A percentile compares a stretch with the other conserved stretches of the same genome.
Conservation (phyloP, 2,329 filamentous ascomycete genomes). For the Rhynchosporium graminicola region DNA sequence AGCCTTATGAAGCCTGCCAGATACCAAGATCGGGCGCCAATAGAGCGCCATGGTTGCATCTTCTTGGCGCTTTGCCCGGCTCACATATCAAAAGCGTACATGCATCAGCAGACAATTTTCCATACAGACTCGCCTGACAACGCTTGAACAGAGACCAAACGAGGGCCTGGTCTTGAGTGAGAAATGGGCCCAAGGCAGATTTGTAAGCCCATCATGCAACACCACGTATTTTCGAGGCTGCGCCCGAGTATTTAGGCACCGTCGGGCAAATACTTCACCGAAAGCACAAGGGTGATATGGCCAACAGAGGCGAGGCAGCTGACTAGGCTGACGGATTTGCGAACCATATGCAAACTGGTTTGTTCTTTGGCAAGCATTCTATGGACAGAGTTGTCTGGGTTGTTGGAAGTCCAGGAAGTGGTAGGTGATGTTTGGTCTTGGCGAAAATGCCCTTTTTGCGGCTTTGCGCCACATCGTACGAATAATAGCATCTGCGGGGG, state of each 20-base stretch:
- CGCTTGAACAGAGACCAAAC: background rate
- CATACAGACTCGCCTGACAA: background rate
- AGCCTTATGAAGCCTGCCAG: too few relatives aligned
- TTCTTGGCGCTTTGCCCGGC: too few relatives aligned
- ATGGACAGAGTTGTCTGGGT: background rate
- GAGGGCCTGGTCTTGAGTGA: background rate
- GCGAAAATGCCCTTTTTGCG: too few relatives aligned
- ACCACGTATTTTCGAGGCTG: background rate
- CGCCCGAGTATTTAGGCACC: conserved; percentile 7
- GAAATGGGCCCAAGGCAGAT: conserved; percentile 15
- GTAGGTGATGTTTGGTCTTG: too few relatives aligned
- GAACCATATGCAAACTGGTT: conserved; percentile 7
- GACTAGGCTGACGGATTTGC: conserved; percentile 12
- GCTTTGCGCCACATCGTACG: too few relatives aligned
- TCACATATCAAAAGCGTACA: too few relatives aligned
- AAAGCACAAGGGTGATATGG: conserved; percentile 11
- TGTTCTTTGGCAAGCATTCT: background rate
- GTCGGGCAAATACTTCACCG: conserved; percentile 17
- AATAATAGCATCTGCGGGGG: too few relatives aligned
- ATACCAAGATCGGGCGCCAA: too few relatives aligned
- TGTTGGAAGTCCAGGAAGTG: too few relatives aligned
- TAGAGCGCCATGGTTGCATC: too few relatives aligned
- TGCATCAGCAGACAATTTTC: background rate
- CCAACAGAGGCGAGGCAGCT: conserved; percentile 4
- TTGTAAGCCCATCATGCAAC: background rate